These are phyloP conservation scores for Henckelia pumila DNA, from an alignment of 257 asterid species.

Conservation along the genomic window DNA sequence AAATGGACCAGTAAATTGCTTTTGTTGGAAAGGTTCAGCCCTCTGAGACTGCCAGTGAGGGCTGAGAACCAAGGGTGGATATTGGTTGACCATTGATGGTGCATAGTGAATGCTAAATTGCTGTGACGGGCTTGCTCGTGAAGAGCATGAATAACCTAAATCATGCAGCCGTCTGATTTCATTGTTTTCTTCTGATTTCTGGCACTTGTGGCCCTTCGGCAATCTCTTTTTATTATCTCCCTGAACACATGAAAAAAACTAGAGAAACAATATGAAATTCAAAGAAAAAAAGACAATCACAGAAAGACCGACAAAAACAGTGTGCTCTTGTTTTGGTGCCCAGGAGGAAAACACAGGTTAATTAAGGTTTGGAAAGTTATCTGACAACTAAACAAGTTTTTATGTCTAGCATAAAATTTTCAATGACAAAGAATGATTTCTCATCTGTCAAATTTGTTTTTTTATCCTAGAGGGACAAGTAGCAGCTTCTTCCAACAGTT, in stretches of 20 bases:
- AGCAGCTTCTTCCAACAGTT: too few species aligned
- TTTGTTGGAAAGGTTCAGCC: constrained; percentile 43
- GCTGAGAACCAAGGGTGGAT: constrained; percentile 36
- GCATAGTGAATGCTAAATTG: constrained; percentile 44
- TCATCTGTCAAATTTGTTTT: too few species aligned
- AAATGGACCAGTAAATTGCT: constrained; percentile 38
- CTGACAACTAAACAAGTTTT: neutral
- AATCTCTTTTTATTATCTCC: constrained; percentile 43
- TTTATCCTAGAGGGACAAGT: neutral
- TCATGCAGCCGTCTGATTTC: constrained; percentile 41
- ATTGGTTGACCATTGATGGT: constrained; percentile 38
- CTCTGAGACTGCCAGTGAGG: constrained; percentile 41
- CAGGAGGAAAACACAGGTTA: neutral
- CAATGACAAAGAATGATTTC: neutral
- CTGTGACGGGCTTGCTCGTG: constrained; percentile 40
- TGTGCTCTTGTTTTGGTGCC: constrained; percentile 10
- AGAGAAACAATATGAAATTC: constrained; percentile 49
- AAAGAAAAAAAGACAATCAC: constrained; percentile 23
- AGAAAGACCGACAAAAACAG: constrained; percentile 3
- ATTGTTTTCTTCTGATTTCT: constrained; percentile 40
- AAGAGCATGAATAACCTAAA: constrained; percentile 41
- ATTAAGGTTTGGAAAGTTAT: neutral
- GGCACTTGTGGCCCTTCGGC: constrained; percentile 32
- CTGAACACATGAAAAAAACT: constrained; percentile 51
- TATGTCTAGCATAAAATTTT: neutral